Percentiles rank a stretch among this genome's conserved stretches.
These are phyloP conservation scores for Pisolithus orientalis DNA, from an alignment of 768 basidiomycete species.

Conservation along the genomic window DNA sequence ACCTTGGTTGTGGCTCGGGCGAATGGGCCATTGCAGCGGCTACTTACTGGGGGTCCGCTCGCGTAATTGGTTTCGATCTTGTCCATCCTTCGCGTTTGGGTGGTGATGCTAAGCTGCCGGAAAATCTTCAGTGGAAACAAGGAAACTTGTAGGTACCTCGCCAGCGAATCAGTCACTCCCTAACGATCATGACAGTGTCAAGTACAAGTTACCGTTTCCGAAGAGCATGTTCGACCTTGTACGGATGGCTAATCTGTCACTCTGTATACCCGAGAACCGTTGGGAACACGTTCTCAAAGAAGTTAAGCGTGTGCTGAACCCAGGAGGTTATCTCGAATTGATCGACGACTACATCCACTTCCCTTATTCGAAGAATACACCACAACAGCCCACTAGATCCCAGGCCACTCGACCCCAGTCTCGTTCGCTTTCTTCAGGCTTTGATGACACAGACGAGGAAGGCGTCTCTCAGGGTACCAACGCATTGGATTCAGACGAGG, in stretches of 20 bases:
- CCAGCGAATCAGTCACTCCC: background rate
- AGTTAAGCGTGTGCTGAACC: slow-evolving; percentile 53
- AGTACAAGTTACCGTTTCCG: slow-evolving; percentile 54
- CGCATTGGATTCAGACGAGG: slow-evolving; percentile 5
- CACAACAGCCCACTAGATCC: slow-evolving; percentile 9
- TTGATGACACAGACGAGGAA: slow-evolving; percentile 16
- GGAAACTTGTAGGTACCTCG: slow-evolving; percentile 59
- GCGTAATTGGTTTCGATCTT: slow-evolving; percentile 63
- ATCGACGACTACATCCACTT: slow-evolving; percentile 70
- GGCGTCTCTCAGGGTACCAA: slow-evolving; percentile 8
- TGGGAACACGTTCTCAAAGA: slow-evolving; percentile 61
- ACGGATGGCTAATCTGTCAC: slow-evolving; percentile 61
- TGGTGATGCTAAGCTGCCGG: slow-evolving; percentile 33
- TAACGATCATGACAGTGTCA: slow-evolving; percentile 35
- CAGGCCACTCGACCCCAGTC: background rate
- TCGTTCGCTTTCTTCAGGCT: slow-evolving; percentile 10
- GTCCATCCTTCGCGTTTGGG: slow-evolving; percentile 31
- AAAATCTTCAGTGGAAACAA: slow-evolving; percentile 43
- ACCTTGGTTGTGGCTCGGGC: slow-evolving; percentile 72
- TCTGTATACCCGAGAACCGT: slow-evolving; percentile 51
- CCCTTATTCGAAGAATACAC: slow-evolving; percentile 39
- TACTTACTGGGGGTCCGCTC: slow-evolving; percentile 50
- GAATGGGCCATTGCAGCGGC: slow-evolving; percentile 64
- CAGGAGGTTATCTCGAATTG: slow-evolving; percentile 62
- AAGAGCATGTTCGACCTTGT: slow-evolving; percentile 64